Percentiles rank a stretch among this genome's conserved stretches.
Conservation (phyloP, 331 rosid species). For the Pyracantha coccinea region DNA sequence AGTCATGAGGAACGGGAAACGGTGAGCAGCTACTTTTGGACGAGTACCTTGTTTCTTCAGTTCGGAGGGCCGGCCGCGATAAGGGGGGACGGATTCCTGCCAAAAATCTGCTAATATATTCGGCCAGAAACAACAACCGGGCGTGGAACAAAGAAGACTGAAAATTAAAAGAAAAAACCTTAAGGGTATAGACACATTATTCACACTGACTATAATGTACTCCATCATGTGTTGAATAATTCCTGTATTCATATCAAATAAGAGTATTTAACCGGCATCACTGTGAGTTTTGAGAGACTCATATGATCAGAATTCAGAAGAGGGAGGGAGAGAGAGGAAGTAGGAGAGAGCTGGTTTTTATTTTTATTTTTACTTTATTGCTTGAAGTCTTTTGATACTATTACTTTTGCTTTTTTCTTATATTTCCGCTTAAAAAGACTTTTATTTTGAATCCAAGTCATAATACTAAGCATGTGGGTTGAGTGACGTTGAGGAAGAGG, state of each 20-base stretch:
- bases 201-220: neutral
- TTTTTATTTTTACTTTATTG: no score
- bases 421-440: no score
- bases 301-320: no score
- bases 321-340: no score
- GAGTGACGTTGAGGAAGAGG: no score
- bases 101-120: neutral
- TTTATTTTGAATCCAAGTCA: no score
- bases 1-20: slow-evolving; percentile 28
- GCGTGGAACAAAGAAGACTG: neutral
- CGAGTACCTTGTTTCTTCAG: neutral
- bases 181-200: neutral
- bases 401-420: no score
- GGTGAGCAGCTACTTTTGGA: neutral
- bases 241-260: neutral
- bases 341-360: no score
- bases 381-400: no score
- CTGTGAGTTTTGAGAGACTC: no score
- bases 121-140: neutral
- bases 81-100: neutral
- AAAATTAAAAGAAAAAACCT: neutral
- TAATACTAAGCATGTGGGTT: no score
- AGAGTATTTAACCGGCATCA: neutral
- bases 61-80: no score
- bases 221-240: neutral